Base-by-base conservation (phyloP, 108 stramenopile genomes). In the Nannochloropsis oceanica region DNA sequence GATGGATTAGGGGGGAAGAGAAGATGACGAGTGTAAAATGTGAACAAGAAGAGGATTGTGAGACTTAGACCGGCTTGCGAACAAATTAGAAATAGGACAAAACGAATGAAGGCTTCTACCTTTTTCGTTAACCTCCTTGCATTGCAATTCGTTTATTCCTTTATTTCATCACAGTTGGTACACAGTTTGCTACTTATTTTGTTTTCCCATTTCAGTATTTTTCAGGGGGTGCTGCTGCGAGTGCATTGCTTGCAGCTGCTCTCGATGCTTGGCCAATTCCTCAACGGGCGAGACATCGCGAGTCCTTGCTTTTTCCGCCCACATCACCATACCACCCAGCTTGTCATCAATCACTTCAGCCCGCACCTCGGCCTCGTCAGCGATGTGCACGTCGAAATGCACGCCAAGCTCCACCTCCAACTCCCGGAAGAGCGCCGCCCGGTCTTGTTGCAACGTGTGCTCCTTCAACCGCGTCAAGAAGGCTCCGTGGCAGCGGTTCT, bases 381-480 rank as follows among this genome's bases (percentile, higher is more conserved):
- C 59, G 10, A 10, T 10, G 18, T 73, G 59, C 59, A 73, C 59
- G 18, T n/a, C n/a, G 59, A 73, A 73, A n/a, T 73, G 59, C 18
- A 7, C n/a, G 59, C 59, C 59, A 5, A 73, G 59, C n/a, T 73
- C 59, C 22, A 73, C 22, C 59, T 73, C 59, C 9, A 73, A 73
- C n/a, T 73, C 59, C 59, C 59, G 59, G n/a, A 73, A 73, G 18
- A 73, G n/a, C n/a, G 59, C 59, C 22, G n/a, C 22, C 2, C 59
- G 59, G n/a, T 84, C 87, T 27, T 50, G 44, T 13, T 12, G 84
- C n/a, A n/a, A 44, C 42, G 84, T 13, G 73, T 88, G 87, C 12
- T 84, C 46, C 50, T 88, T 42, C 13, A 88, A 84, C 18, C 84
- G 80, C 42, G 87, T 88, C 25, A 88, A 79, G 82, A 88, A 88